A percentile compares a stretch with the other conserved stretches of the same genome.
These are phyloP conservation scores for Boletus insuetus DNA, from an alignment of 768 basidiomycete species.

Conservation along the genomic window DNA sequence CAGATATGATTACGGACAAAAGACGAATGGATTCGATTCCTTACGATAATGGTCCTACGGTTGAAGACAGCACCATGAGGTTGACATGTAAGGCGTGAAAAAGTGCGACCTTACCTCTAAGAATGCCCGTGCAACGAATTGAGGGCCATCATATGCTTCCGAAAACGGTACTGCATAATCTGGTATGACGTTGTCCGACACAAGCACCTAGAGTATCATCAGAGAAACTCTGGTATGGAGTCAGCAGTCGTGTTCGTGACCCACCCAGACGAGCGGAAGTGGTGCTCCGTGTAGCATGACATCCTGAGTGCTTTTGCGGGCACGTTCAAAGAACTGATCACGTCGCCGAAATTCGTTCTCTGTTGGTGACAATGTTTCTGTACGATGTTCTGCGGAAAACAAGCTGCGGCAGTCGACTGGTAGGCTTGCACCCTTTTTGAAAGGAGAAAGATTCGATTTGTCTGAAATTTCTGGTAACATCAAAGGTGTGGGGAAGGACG, in stretches of 20 bases:
- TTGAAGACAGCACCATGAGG: background rate
- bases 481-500: conserved; percentile 4
- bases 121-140: conserved; percentile 27
- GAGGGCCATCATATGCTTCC: conserved; percentile 25
- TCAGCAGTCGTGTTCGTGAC: background rate
- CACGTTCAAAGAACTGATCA: conserved; percentile 1
- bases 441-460: conserved; percentile 13
- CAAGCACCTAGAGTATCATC: conserved; percentile 16
- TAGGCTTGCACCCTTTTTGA: conserved; percentile 14
- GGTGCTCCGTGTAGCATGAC: conserved; percentile 20
- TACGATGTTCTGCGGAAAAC: conserved; percentile 9
- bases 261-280: conserved; percentile 28
- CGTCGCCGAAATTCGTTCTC: background rate
- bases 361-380: background rate
- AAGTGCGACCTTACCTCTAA: conserved; percentile 16
- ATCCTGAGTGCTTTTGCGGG: conserved; percentile 10
- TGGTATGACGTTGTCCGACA: conserved; percentile 27
- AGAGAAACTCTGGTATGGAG: background rate
- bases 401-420: conserved; percentile 23
- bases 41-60: conserved; percentile 27
- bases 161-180: conserved; percentile 29
- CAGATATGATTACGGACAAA: background rate
- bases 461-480: conserved; percentile 16
- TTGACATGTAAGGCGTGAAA: background rate
- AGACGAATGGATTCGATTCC: background rate